A percentile compares a stretch with the other conserved stretches of the same genome.
phyloP scores from a whole-genome alignment of 2,329 filamentous ascomycete species.

The Talaromyces sp. region DNA sequence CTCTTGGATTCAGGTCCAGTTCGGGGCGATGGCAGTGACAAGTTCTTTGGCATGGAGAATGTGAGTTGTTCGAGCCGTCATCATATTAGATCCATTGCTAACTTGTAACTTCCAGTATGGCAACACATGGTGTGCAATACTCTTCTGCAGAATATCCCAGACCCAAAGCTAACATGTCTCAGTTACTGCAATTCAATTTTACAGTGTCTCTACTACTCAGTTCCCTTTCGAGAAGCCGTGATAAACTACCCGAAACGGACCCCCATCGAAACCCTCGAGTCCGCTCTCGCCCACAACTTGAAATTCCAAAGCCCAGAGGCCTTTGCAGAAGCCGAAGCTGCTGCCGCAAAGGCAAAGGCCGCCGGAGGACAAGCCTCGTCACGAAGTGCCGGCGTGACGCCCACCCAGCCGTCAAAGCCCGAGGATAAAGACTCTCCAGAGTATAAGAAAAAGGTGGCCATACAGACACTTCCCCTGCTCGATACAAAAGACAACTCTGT shows the following conservation, averaged over 20 bases:
- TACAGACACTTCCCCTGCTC: conserved; percentile 79
- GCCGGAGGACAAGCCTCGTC: conserved; percentile 24
- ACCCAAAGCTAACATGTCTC: conserved; percentile 10
- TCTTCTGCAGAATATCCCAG: not conserved
- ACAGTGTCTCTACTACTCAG: conserved; percentile 93
- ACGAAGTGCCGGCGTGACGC: conserved; percentile 47
- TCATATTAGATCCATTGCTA: conserved; percentile 11
- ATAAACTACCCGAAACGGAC: conserved; percentile 78
- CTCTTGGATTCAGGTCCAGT: conserved; percentile 74
- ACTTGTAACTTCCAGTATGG: conserved; percentile 64
- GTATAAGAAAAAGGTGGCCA: conserved; percentile 94
- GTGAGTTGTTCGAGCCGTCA: conserved; percentile 49
- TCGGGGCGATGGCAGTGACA: conserved; percentile 84
- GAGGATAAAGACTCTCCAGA: conserved; percentile 96
- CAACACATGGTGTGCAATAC: conserved; percentile 77
- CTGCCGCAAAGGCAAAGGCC: conserved; percentile 42
- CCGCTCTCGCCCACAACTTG: conserved; percentile 38
- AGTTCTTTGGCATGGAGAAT: conserved; percentile 98
- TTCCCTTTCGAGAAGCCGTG: conserved; percentile 87
- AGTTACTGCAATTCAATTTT: conserved; percentile 99
- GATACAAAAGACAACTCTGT: conserved; percentile 76
- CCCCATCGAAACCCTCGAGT: conserved; percentile 63
- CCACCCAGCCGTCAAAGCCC: conserved; percentile 57
- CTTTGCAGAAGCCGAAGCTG: conserved; percentile 47
- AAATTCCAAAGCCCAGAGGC: conserved; percentile 58